These are phyloP conservation scores for Termitomyces sp. DNA, from an alignment of 768 basidiomycete species.

Conservation along the genomic window DNA sequence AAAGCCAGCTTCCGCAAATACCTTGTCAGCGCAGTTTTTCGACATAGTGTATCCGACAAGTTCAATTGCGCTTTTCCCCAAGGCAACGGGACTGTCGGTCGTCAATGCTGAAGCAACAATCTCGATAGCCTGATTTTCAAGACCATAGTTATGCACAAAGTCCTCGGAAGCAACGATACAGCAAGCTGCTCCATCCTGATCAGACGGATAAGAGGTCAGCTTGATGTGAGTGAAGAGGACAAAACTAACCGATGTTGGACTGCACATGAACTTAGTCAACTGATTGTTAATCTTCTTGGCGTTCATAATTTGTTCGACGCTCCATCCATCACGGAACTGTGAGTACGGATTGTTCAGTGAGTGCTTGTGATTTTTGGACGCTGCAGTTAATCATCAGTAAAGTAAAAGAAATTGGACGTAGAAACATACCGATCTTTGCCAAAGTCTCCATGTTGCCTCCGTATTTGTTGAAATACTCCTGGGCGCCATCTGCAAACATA, in stretches of 20 bases:
- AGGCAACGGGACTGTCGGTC: slow-evolving; percentile 63
- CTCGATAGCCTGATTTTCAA: slow-evolving; percentile 87
- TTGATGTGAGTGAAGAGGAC: background rate
- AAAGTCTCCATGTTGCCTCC: slow-evolving; percentile 64
- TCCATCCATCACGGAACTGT: slow-evolving; percentile 80
- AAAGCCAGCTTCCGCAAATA: slow-evolving; percentile 70
- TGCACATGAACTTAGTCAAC: slow-evolving; percentile 83
- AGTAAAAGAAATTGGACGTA: background rate
- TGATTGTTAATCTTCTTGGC: slow-evolving; percentile 68
- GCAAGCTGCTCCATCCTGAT: slow-evolving; percentile 69
- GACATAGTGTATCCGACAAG: slow-evolving; percentile 80
- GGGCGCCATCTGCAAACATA: slow-evolving; percentile 69
- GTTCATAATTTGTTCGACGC: slow-evolving; percentile 60
- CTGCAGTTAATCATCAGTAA: slow-evolving; percentile 26
- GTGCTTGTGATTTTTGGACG: slow-evolving; percentile 82
- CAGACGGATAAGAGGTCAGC: background rate
- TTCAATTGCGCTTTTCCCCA: slow-evolving; percentile 74
- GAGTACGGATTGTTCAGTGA: slow-evolving; percentile 82
- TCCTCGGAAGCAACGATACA: slow-evolving; percentile 76
- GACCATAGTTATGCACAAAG: slow-evolving; percentile 64
- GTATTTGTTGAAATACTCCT: slow-evolving; percentile 75
- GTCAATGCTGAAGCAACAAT: slow-evolving; percentile 61
- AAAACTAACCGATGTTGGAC: slow-evolving; percentile 64
- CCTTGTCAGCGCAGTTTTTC: slow-evolving; percentile 59
- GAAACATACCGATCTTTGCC: slow-evolving; percentile 65